Base-by-base conservation (phyloP, 108 stramenopile species). In the Cyclotella sp. region DNA sequence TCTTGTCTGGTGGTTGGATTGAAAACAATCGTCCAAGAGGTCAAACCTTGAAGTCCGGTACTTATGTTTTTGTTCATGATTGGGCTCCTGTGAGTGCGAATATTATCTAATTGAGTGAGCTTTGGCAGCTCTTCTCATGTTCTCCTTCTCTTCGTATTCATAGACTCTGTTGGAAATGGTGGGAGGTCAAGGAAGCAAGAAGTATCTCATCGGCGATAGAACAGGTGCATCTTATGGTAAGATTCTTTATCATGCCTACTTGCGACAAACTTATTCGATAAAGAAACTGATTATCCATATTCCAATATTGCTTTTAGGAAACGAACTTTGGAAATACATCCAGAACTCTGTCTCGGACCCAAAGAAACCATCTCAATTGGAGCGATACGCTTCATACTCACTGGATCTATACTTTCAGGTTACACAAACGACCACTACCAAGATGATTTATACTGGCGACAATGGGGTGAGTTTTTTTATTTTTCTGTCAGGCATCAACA, bases 151-250 rank as follows among this genome's bases (percentile, higher is more conserved):
- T 34, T 34, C 34, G 34, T 2, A 34, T n/a, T n/a, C n/a, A n/a
- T n/a, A 34, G 47, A 49, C 47, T 16, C 47, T 49, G 47, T n/a
- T 49, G 47, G 47, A 49, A 49, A 49, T 49, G 47, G 47, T 9
- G 3, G 47, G 47, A 49, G 47, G 34, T 34, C 34, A 2, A 34
- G 34, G 47, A n/a, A 49, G 47, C 47, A 49, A 49, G 47, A 49
- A 49, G n/a, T 49, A 49, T 9, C 47, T 49, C 18, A 3, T n/a
- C 3, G 15, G 15, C 47, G n/a, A 49, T 16, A 7, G n/a, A 3
- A 49, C 1, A n/a, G 47, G 47, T 3, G 47, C 47, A 49, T 49
- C 47, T 3, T 49, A 49, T 9, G 47, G 47, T n/a, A 34, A 34
- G n/a, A n/a, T n/a, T n/a, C n/a, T n/a, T n/a, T n/a, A n/a, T n/a